Evolutionary conservation across 140 eudicot genomes (phyloP), one percentile per base, ranked within the genome.

Genomic region (Flaveria floridana): DNA sequence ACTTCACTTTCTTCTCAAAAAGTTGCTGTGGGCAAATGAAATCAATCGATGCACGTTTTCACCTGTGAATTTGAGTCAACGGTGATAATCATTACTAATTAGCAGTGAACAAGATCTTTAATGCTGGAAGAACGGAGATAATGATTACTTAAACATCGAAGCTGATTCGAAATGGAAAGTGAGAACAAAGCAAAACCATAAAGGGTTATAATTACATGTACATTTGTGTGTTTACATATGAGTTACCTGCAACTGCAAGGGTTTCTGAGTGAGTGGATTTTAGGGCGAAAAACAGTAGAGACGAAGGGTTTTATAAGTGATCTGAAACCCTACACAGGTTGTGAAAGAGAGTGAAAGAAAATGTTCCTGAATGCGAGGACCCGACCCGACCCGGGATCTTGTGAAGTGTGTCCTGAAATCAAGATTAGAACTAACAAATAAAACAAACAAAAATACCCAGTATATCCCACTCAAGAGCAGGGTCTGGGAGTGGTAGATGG

Each of bases 301-400:
- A 44, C 50, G 61, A 47, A 47, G 58, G 74, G 44, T 48, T 69
- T 69, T 26, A 12, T 13, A 68, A 55, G 67, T 37, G 20, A 72
- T 39, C 68, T 39, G 77, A 73, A 73, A 73, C 77, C 77, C 77
- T 73, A 73, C 69, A 58, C 58, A 21, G 76, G 21, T 18, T 10
- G 66, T 39, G 76, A 72, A 46, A 1, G 55, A 65, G 0, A 11
- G 46, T n/a, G 59, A 69, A 44, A 44, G 14, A 0, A 8, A 44
- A 7, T 44, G 50, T 8, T 44, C 50, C 14, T 0, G 14, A 44
- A 11, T 44, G 13, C 14, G 13, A 44, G 41, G 41, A 34, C 41
- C 41, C 41, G 41, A 34, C 8, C 41, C 41, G 41, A 34, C 41
- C 41, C 41, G 41, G 41, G 41, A 6, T 34, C 1, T 6, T 34